Conservation (phyloP, 192 early-diverging fungal genomes). For the Coemansia sp. region DNA sequence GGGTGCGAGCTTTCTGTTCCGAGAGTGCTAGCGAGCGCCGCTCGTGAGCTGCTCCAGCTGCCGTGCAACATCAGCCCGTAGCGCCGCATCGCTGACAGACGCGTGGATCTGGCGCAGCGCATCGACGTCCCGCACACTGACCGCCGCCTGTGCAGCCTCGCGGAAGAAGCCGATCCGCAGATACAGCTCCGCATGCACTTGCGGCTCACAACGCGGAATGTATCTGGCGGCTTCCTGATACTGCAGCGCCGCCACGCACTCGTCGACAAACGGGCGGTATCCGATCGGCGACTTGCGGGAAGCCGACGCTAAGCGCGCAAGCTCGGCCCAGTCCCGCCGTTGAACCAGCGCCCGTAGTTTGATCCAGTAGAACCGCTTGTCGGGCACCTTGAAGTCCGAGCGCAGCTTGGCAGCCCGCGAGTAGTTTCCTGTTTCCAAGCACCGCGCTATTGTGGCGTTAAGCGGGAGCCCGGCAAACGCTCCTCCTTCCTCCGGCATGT, state of each 20-base stretch:
- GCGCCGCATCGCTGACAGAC: constrained; percentile 12
- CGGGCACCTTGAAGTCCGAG: constrained; percentile 85
- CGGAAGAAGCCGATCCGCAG: constrained; percentile 73
- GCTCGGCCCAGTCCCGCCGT: constrained; percentile 81
- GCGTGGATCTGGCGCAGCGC: constrained; percentile 59
- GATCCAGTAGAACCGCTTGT: constrained; percentile 89
- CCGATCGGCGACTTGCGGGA: constrained; percentile 74
- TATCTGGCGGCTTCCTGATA: constrained; percentile 77
- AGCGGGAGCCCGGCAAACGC: constrained; percentile 72
- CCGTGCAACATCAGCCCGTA: constrained; percentile 42
- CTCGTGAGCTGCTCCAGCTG: constrained; percentile 36
- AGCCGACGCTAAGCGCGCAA: constrained; percentile 77
- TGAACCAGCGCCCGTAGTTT: constrained; percentile 81
- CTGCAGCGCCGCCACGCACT: constrained; percentile 76
- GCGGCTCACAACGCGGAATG: constrained; percentile 70
- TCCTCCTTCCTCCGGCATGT: constrained; percentile 54
- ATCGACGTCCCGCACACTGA: constrained; percentile 64
- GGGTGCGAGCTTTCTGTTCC: no score
- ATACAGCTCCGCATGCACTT: constrained; percentile 63
- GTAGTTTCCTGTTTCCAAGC: constrained; percentile 71
- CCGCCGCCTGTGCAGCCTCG: constrained; percentile 73
- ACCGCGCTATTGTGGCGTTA: constrained; percentile 84
- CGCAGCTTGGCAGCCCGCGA: constrained; percentile 76
- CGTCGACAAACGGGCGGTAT: constrained; percentile 78
- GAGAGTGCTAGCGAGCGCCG: background rate